Conservation (phyloP, 140 eudicot species). For the Anethum foeniculum region DNA sequence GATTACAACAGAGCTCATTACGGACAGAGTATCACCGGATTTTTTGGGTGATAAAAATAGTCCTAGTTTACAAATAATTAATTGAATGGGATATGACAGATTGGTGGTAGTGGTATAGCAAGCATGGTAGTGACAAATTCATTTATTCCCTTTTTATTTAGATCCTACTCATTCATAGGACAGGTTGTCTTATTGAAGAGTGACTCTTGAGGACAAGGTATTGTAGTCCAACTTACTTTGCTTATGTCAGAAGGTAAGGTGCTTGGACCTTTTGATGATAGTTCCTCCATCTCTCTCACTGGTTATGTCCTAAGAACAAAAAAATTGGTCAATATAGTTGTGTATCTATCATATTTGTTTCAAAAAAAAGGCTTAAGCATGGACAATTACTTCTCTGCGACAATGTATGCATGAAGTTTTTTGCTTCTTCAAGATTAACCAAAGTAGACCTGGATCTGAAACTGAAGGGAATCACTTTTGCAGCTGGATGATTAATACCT, state of each 20-base stretch:
- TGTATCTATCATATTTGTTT: no score
- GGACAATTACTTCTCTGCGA: no score
- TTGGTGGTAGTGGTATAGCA: neutral
- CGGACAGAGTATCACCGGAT: neutral
- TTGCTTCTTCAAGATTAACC: no score
- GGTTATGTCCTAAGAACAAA: conserved; percentile 35
- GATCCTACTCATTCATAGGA: no score
- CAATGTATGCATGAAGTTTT: no score
- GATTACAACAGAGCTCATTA: neutral
- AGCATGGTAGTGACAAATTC: neutral
- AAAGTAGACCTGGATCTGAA: no score
- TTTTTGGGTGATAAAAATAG: neutral
- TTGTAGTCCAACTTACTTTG: conserved; percentile 31
- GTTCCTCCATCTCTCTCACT: conserved; percentile 46
- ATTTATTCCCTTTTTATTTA: neutral
- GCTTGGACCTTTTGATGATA: conserved; percentile 67
- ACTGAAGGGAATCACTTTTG: no score
- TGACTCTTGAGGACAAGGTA: neutral
- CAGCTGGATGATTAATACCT: no score
- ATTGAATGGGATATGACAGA: neutral
- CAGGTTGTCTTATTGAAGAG: conserved; percentile 3
- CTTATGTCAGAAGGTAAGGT: conserved; percentile 49
- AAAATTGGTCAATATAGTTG: no score
- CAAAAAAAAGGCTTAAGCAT: no score
- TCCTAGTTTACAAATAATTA: neutral